These are phyloP conservation scores for Zea mays DNA, from an alignment of 176 grass and related monocot genomes.

Conservation along the genomic window DNA sequence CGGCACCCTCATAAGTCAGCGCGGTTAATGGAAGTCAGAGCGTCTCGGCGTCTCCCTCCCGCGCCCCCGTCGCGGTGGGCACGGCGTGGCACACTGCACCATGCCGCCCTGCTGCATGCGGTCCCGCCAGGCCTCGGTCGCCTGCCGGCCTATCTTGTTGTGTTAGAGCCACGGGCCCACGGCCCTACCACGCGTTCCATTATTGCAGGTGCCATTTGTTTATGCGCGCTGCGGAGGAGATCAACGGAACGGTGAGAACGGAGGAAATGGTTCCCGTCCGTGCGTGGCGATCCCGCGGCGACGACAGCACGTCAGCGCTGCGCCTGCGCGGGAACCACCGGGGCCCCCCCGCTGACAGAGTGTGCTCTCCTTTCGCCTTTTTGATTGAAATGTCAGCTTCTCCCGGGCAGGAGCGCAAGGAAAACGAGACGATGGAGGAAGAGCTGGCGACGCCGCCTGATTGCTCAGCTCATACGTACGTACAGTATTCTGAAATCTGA, in stretches of 20 bases:
- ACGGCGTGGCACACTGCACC: conserved; percentile 31
- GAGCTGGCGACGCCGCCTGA: neutral
- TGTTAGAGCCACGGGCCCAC: neutral
- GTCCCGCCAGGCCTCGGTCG: neutral
- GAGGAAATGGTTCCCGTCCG: neutral
- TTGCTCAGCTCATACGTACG: too few species aligned
- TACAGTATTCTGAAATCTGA: too few species aligned
- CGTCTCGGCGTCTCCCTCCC: too few species aligned
- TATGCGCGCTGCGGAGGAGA: neutral
- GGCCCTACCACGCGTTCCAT: neutral
- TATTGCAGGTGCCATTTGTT: conserved; percentile 5
- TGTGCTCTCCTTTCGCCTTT: neutral
- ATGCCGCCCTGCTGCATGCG: conserved; percentile 8
- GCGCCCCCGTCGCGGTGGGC: neutral
- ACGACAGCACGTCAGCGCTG: neutral
- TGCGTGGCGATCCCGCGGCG: neutral
- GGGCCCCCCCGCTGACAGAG: neutral
- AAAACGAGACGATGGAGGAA: neutral
- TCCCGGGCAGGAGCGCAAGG: neutral
- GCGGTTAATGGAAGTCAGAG: neutral
- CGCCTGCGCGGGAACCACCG: too few species aligned
- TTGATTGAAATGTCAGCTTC: neutral
- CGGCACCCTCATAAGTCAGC: neutral
- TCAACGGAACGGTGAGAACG: neutral
- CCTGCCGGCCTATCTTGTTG: neutral